Conservation (phyloP, 768 basidiomycete genomes). For the Daedaleopsis nitida region DNA sequence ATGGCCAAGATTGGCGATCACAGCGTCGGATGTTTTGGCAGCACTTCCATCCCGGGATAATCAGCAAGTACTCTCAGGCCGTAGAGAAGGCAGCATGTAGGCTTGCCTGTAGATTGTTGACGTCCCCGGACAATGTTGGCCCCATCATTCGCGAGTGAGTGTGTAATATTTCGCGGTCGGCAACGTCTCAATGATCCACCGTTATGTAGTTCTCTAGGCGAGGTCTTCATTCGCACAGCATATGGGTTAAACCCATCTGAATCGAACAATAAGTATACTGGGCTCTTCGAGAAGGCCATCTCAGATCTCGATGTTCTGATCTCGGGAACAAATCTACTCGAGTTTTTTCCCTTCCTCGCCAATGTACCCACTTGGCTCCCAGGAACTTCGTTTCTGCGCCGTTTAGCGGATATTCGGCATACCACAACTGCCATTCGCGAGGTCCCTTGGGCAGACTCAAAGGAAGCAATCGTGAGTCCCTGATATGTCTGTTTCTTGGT, state of each 20-base stretch:
- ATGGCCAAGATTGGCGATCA: constrained; percentile 7
- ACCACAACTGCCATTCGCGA: constrained; percentile 64
- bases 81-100: not conserved
- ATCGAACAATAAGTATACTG: not conserved
- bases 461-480: constrained; percentile 50
- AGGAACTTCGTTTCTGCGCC: constrained; percentile 60
- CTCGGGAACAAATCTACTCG: constrained; percentile 29
- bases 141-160: not conserved
- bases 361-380: constrained; percentile 65
- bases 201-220: not conserved
- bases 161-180: not conserved
- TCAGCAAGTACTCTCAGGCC: not conserved
- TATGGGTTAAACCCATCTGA: not conserved
- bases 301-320: not conserved
- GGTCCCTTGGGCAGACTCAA: constrained; percentile 56
- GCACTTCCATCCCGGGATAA: constrained; percentile 5
- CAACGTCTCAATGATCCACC: not conserved
- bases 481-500: constrained; percentile 12
- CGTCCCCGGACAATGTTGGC: not conserved
- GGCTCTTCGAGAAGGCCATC: constrained; percentile 10
- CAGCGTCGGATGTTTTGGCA: constrained; percentile 3
- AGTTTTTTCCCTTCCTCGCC: constrained; percentile 38
- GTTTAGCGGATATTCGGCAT: constrained; percentile 57
- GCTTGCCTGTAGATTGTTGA: not conserved
- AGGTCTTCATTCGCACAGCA: not conserved